A percentile compares a stretch with the other conserved stretches of the same genome.
Evolutionary conservation across 768 basidiomycete genomes (phyloP).

Genomic region (Mycena haematopus): DNA sequence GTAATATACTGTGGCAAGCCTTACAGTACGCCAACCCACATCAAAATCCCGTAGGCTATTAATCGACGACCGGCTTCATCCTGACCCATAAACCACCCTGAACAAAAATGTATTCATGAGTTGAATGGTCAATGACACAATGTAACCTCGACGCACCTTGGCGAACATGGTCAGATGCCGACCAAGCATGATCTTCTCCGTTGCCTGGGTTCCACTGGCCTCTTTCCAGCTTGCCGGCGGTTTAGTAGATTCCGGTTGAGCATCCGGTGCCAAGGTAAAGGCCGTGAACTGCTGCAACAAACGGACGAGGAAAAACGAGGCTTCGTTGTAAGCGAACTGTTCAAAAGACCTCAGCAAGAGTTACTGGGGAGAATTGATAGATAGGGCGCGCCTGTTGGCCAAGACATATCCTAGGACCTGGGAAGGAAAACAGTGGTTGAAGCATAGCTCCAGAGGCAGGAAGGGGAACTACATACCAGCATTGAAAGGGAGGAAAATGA

Average conservation of each 20-base stretch:
- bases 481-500: constrained; percentile 55
- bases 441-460: not conserved
- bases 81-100: constrained; percentile 42
- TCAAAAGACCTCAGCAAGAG: not conserved
- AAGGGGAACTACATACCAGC: constrained; percentile 35
- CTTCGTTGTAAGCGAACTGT: constrained; percentile 22
- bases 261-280: constrained; percentile 30
- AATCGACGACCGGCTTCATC: constrained; percentile 28
- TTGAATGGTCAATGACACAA: too few relatives aligned
- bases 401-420: constrained; percentile 34
- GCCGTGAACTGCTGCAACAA: constrained; percentile 9
- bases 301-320: constrained; percentile 23
- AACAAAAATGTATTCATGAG: too few relatives aligned
- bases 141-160: constrained; percentile 28
- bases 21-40: too few relatives aligned
- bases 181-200: constrained; percentile 39
- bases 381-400: constrained; percentile 5
- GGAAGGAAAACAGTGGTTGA: not conserved
- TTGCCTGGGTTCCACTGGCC: constrained; percentile 20
- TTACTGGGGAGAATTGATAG: not conserved
- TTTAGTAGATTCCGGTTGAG: constrained; percentile 37
- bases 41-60: too few relatives aligned
- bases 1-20: too few relatives aligned
- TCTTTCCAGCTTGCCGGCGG: constrained; percentile 38
- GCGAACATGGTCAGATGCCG: constrained; percentile 40